phyloP scores from a whole-genome alignment of 2,329 filamentous ascomycete species.

The Diplodia intermedia region DNA sequence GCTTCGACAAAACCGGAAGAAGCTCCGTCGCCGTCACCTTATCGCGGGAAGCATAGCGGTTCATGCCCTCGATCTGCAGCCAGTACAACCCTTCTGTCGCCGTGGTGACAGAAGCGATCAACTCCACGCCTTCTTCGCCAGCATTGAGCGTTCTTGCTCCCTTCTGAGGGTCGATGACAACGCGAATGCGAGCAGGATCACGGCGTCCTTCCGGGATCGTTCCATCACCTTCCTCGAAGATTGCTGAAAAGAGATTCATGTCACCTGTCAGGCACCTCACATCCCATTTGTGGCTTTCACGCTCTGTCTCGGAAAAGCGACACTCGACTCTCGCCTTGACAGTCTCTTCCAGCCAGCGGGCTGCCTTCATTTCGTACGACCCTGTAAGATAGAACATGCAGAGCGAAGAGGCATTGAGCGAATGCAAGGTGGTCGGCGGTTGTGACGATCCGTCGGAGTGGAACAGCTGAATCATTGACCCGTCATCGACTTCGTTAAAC shows the following conservation, averaged over 20 bases:
- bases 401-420: slow-evolving; percentile 31
- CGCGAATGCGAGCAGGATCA: slow-evolving; percentile 71
- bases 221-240: slow-evolving; percentile 73
- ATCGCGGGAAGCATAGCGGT: slow-evolving; percentile 75
- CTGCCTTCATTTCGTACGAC: slow-evolving; percentile 77
- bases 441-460: slow-evolving; percentile 58
- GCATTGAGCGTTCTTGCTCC: slow-evolving; percentile 61
- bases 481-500: slow-evolving; percentile 65
- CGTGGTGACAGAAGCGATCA: slow-evolving; percentile 69
- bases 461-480: slow-evolving; percentile 28
- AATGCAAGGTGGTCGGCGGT: slow-evolving; percentile 36
- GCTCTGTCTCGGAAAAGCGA: slow-evolving; percentile 81
- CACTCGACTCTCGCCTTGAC: slow-evolving; percentile 85
- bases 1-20: slow-evolving; percentile 73
- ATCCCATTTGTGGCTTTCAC: slow-evolving; percentile 81
- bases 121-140: slow-evolving; percentile 67
- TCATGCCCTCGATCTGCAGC: slow-evolving; percentile 67
- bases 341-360: slow-evolving; percentile 82
- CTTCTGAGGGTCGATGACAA: slow-evolving; percentile 74
- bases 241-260: slow-evolving; percentile 65
- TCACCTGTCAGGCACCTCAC: slow-evolving; percentile 70
- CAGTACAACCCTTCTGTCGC: slow-evolving; percentile 62
- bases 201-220: slow-evolving; percentile 68
- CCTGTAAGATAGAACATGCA: slow-evolving; percentile 71
- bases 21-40: slow-evolving; percentile 76